phyloP scores from a whole-genome alignment of 176 grass and related monocot species.

The Coix lacrymajobi region DNA sequence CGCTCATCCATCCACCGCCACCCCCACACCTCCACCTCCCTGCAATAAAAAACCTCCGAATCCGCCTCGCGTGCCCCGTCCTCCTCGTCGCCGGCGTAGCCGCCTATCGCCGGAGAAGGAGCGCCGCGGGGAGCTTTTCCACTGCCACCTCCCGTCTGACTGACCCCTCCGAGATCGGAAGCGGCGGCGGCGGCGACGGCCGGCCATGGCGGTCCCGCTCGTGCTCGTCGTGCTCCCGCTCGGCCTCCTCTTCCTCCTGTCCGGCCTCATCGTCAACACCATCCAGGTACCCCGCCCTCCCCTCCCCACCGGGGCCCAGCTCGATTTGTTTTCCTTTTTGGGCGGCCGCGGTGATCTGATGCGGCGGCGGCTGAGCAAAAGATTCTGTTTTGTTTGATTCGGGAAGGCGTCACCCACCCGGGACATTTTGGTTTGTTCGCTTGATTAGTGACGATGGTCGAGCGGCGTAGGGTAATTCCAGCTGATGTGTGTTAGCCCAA shows the following conservation, averaged over 20 bases:
- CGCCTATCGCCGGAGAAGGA: neutral
- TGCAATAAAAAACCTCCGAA: constrained; percentile 1
- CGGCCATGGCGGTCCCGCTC: constrained; percentile 40
- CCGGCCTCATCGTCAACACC: constrained; percentile 53
- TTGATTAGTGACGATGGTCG: neutral
- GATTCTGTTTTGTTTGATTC: neutral
- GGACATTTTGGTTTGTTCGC: neutral
- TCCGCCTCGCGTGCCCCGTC: neutral
- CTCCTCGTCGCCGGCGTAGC: constrained; percentile 15
- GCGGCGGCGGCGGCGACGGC: neutral
- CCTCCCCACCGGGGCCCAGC: neutral
- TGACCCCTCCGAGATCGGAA: neutral
- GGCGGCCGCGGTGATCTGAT: constrained; percentile 4
- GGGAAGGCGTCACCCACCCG: neutral
- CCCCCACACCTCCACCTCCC: no score
- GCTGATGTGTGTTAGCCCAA: neutral
- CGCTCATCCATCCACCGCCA: no score
- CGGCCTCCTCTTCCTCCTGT: constrained; percentile 77
- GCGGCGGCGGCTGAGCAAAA: neutral
- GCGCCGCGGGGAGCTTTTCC: neutral
- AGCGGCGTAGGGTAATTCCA: neutral
- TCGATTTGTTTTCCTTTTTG: neutral
- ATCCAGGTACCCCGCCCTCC: constrained; percentile 21
- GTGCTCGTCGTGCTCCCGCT: constrained; percentile 58
- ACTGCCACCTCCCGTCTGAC: neutral